Conservation (phyloP, 1,139 yeast genomes). For the Yamadazyma triangularis region DNA sequence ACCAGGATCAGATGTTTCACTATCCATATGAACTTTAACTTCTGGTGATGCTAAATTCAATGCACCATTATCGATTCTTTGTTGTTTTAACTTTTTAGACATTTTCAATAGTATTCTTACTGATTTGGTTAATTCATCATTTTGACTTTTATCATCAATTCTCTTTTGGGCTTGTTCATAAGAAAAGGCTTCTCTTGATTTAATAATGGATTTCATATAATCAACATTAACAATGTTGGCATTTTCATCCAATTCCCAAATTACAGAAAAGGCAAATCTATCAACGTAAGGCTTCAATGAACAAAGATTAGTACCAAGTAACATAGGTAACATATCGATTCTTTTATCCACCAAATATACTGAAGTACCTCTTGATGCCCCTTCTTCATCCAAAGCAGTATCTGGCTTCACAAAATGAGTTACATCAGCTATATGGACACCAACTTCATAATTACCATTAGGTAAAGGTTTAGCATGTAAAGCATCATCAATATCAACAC, state of each 20-base stretch:
- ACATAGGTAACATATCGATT: slow-evolving; percentile 97
- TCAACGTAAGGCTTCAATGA: slow-evolving; percentile 94
- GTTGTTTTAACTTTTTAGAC: slow-evolving; percentile 80
- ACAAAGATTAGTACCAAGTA: slow-evolving; percentile 93
- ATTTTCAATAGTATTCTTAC: slow-evolving; percentile 77
- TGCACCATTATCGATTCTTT: slow-evolving; percentile 92
- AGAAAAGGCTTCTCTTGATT: slow-evolving; percentile 91
- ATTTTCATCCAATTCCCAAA: slow-evolving; percentile 89
- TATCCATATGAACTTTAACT: slow-evolving; percentile 94
- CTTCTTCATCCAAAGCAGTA: slow-evolving; percentile 91
- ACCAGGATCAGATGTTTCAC: slow-evolving; percentile 95
- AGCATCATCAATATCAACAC: slow-evolving; percentile 99
- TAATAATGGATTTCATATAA: slow-evolving; percentile 84
- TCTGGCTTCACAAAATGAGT: slow-evolving; percentile 94
- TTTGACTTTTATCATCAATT: slow-evolving; percentile 74
- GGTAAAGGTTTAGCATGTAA: slow-evolving; percentile 80
- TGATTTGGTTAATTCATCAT: slow-evolving; percentile 82
- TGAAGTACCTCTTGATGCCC: slow-evolving; percentile 96
- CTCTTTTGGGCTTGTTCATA: slow-evolving; percentile 91
- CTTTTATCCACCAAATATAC: slow-evolving; percentile 98
- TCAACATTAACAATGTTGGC: slow-evolving; percentile 82
- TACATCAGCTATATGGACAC: slow-evolving; percentile 99
- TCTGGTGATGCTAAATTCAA: slow-evolving; percentile 96
- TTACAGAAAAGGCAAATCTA: slow-evolving; percentile 89
- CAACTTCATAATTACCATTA: slow-evolving; percentile 94